Evolutionary conservation across 2,329 filamentous ascomycete species (phyloP).

Genomic region (Emericellopsis cladophorae): DNA sequence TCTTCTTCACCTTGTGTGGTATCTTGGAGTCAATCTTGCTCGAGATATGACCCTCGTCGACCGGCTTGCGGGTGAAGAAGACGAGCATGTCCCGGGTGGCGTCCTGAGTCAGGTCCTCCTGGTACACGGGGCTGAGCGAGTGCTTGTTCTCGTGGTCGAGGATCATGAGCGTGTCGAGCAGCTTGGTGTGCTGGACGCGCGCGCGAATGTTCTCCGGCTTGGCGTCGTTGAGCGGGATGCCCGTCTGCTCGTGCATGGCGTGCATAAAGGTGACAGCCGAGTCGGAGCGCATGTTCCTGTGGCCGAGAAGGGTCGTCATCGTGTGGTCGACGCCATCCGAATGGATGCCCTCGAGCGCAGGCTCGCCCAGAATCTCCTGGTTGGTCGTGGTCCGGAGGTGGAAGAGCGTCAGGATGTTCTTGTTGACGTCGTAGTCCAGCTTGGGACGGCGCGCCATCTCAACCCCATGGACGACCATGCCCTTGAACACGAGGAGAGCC

Average conservation of each 20-base stretch:
- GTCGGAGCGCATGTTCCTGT: slow-evolving; percentile 13
- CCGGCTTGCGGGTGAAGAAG: slow-evolving; percentile 15
- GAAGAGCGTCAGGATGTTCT: slow-evolving; percentile 15
- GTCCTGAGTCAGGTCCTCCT: background rate
- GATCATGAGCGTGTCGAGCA: slow-evolving; percentile 9
- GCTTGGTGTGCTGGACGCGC: slow-evolving; percentile 11
- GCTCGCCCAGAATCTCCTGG: slow-evolving; percentile 13
- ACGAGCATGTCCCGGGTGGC: slow-evolving; percentile 16
- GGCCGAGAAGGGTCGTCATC: slow-evolving; percentile 16
- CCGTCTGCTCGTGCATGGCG: slow-evolving; percentile 11
- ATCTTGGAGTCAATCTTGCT: slow-evolving; percentile 11
- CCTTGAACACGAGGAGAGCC: slow-evolving; percentile 16
- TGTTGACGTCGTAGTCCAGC: slow-evolving; percentile 13
- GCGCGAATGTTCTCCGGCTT: slow-evolving; percentile 8
- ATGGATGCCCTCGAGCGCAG: slow-evolving; percentile 18
- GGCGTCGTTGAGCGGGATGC: slow-evolving; percentile 9
- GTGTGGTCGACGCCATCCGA: slow-evolving; percentile 18
- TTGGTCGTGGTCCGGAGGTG: slow-evolving; percentile 15
- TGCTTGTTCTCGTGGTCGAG: background rate
- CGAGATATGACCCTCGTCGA: slow-evolving; percentile 9
- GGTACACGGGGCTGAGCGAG: background rate
- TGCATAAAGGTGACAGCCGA: slow-evolving; percentile 17
- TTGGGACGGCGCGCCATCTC: slow-evolving; percentile 8
- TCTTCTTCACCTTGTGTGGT: slow-evolving; percentile 10
- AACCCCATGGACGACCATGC: slow-evolving; percentile 12